Conservation (phyloP, 2,329 filamentous ascomycete species). For the Arachnomyces sp. region DNA sequence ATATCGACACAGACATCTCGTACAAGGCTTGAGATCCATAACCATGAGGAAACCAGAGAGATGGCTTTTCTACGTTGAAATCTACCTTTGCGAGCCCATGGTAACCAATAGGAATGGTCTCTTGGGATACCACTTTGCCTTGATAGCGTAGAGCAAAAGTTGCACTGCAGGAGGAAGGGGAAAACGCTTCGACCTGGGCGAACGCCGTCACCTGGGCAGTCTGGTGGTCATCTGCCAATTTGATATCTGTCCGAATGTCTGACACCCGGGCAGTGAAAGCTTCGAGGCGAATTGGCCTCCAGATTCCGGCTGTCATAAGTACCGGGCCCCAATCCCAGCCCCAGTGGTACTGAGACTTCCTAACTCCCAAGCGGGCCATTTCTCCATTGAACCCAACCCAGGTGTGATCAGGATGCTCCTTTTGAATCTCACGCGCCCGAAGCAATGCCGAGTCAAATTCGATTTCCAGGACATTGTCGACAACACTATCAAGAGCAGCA, state of each 20-base stretch:
- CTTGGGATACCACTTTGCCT: slow-evolving; percentile 30
- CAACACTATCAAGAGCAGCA: slow-evolving; percentile 34
- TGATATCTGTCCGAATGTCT: slow-evolving; percentile 46
- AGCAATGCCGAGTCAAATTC: slow-evolving; percentile 43
- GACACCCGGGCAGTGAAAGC: slow-evolving; percentile 52
- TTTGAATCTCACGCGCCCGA: slow-evolving; percentile 37
- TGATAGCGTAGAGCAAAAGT: slow-evolving; percentile 27
- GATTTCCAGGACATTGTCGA: slow-evolving; percentile 40
- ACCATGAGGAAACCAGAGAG: slow-evolving; percentile 53
- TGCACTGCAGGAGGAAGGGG: slow-evolving; percentile 16
- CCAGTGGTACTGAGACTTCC: slow-evolving; percentile 65
- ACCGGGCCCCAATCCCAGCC: slow-evolving; percentile 47
- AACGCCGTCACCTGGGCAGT: slow-evolving; percentile 31
- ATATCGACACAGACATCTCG: slow-evolving; percentile 41
- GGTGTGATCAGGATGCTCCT: slow-evolving; percentile 37
- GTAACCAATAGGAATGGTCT: slow-evolving; percentile 36
- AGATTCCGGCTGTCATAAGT: slow-evolving; percentile 38
- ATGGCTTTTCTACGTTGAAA: slow-evolving; percentile 39
- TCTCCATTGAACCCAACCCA: slow-evolving; percentile 44
- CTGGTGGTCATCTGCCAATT: slow-evolving; percentile 35
- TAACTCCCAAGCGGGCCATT: slow-evolving; percentile 40
- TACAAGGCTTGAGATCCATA: slow-evolving; percentile 55
- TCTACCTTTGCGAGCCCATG: slow-evolving; percentile 22
- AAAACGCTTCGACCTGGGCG: slow-evolving; percentile 29
- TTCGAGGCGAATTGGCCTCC: slow-evolving; percentile 61